These are phyloP conservation scores for Nothophoma quercina DNA, from an alignment of 2,329 filamentous ascomycete genomes.

Conservation along the genomic window DNA sequence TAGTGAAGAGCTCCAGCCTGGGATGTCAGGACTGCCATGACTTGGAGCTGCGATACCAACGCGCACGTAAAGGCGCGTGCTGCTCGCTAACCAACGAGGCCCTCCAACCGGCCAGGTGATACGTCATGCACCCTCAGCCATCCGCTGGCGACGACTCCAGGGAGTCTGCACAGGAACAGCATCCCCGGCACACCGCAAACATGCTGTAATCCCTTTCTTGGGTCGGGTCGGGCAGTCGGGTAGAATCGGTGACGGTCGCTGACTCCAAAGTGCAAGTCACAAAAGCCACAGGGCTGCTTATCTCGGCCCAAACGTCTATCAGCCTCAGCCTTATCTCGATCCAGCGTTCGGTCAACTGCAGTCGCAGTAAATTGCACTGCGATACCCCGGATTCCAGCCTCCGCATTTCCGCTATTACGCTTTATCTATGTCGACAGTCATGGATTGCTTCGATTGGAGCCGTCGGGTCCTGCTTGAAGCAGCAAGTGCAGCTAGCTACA, in stretches of 20 bases:
- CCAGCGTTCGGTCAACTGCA: constrained; percentile 14
- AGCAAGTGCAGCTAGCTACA: constrained; percentile 5
- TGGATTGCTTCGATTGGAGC: constrained; percentile 4
- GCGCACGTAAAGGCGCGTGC: constrained; percentile 11
- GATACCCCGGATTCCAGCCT: constrained; percentile 17
- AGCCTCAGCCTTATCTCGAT: constrained; percentile 21
- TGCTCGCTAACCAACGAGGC: constrained; percentile 11
- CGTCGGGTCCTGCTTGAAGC: constrained; percentile 1
- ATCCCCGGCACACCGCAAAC: constrained; percentile 7
- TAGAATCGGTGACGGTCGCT: constrained; percentile 15
- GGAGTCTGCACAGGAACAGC: neutral
- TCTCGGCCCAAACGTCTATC: constrained; percentile 17
- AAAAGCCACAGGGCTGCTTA: constrained; percentile 10
- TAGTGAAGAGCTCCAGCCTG: neutral
- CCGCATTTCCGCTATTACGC: constrained; percentile 9
- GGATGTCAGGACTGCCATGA: neutral
- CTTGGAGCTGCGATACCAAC: neutral
- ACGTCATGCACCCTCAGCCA: constrained; percentile 15
- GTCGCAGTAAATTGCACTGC: constrained; percentile 7
- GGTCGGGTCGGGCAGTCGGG: constrained; percentile 12
- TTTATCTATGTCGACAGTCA: constrained; percentile 2
- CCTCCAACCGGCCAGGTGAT: constrained; percentile 3
- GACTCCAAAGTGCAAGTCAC: constrained; percentile 18
- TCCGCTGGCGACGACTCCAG: constrained; percentile 1
- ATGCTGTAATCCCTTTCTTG: constrained; percentile 3